Evolutionary conservation across 805 yeast species (phyloP).

Genomic region (Schwanniomyces polymorphus): DNA sequence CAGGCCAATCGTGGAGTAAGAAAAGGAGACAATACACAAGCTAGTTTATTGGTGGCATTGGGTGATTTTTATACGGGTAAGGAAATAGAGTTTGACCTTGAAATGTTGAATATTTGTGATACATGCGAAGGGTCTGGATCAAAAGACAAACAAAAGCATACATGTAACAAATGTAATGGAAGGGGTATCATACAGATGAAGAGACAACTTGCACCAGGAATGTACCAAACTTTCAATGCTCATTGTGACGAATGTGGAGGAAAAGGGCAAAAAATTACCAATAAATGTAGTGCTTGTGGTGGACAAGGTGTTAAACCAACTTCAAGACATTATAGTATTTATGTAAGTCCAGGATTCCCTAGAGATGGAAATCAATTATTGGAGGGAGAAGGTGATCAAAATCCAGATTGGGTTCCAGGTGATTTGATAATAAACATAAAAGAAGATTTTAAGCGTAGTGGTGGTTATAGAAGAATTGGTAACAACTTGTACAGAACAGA

Average conservation of each 20-base stretch:
- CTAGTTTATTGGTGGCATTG: conserved; percentile 56
- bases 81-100: conserved; percentile 56
- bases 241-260: conserved; percentile 83
- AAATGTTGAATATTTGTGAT: conserved; percentile 74
- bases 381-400: conserved; percentile 78
- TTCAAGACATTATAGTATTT: conserved; percentile 56
- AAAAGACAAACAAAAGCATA: conserved; percentile 67
- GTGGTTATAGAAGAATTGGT: conserved; percentile 87
- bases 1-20: conserved; percentile 40
- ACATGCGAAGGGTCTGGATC: conserved; percentile 85
- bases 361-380: conserved; percentile 58
- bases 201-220: conserved; percentile 83
- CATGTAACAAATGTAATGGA: conserved; percentile 74
- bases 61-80: conserved; percentile 73
- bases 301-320: conserved; percentile 68
- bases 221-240: conserved; percentile 82
- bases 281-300: conserved; percentile 66
- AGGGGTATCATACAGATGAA: conserved; percentile 64
- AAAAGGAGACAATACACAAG: conserved; percentile 63
- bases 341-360: conserved; percentile 69
- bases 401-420: conserved; percentile 83
- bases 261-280: conserved; percentile 62
- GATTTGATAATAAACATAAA: conserved; percentile 62
- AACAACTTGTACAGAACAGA: conserved; percentile 78
- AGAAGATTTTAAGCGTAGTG: conserved; percentile 56